Evolutionary conservation across 2,329 filamentous ascomycete species (phyloP).

Genomic region (Periconia sp.): DNA sequence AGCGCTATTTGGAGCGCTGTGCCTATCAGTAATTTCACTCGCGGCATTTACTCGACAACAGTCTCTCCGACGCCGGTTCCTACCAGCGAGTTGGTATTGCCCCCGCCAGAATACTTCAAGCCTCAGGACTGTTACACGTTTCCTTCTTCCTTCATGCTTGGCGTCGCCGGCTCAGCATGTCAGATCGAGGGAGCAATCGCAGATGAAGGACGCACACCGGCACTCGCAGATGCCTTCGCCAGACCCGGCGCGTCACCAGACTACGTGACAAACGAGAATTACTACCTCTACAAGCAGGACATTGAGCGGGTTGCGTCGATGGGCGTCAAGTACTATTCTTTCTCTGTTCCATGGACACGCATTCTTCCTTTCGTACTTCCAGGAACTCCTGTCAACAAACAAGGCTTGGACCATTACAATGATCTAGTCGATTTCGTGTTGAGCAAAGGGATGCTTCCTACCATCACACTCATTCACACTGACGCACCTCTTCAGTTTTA

Average conservation of each 20-base stretch:
- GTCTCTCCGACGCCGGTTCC: slow-evolving; percentile 59
- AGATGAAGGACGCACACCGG: slow-evolving; percentile 31
- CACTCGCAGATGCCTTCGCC: slow-evolving; percentile 18
- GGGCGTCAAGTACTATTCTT: slow-evolving; percentile 56
- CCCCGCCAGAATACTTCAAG: slow-evolving; percentile 55
- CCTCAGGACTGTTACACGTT: slow-evolving; percentile 55
- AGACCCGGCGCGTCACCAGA: slow-evolving; percentile 12
- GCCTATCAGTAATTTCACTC: slow-evolving; percentile 40
- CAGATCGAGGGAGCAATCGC: slow-evolving; percentile 36
- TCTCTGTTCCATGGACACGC: slow-evolving; percentile 56
- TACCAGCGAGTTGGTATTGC: slow-evolving; percentile 57
- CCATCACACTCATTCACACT: slow-evolving; percentile 54
- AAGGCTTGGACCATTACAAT: slow-evolving; percentile 57
- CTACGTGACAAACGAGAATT: slow-evolving; percentile 52
- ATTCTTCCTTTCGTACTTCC: slow-evolving; percentile 56
- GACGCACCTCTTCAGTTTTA: slow-evolving; percentile 51
- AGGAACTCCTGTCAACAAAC: slow-evolving; percentile 55
- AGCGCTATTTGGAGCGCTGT: slow-evolving; percentile 41
- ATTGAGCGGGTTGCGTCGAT: slow-evolving; percentile 56
- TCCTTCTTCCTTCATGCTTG: slow-evolving; percentile 48
- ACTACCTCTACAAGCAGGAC: slow-evolving; percentile 60
- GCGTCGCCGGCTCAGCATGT: slow-evolving; percentile 28
- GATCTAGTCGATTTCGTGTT: slow-evolving; percentile 56
- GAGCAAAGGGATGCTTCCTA: slow-evolving; percentile 53
- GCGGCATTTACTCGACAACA: slow-evolving; percentile 52